Base-by-base conservation (phyloP, 2,329 filamentous ascomycete genomes). In the Paecilomyces variotii region DNA sequence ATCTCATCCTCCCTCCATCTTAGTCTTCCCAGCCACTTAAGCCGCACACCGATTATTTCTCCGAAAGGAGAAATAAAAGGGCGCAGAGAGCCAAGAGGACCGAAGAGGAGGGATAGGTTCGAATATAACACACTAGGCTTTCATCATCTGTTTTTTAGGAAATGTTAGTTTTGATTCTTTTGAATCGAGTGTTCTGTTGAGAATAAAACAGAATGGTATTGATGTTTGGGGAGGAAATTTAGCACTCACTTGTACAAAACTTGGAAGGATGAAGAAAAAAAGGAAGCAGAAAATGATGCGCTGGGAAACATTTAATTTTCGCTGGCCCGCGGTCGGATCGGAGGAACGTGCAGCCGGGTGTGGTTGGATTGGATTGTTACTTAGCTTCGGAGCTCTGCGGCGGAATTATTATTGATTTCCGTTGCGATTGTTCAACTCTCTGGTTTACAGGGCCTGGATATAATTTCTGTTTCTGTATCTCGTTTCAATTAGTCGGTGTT, bases 81-180 rank as follows among this genome's bases (percentile, higher is more conserved):
- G 39, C 39, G 39, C 39, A 87, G 88, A 97, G 92, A 93, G 90
- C 89, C 84, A 82, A 79, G 79, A 80, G 14, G 79, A 82, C 79
- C 80, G 82, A 79, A 82, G 79, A 77, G 75, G 79, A 82, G 78
- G 80, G 82, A 80, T 82, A 89, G 83, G 82, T 82, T 97, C 94
- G 96, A 90, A 86, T 86, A 80, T 77, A 86, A 87, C 94, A 97
- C 93, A 86, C 90, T 87, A 87, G 85, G 90, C 90, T 96, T 96
- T 99, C 94, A 97, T 99, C 93, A 97, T 95, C 91, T 97, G 71
- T 2, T 50, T 30, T 28, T 19, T 19, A 19, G 55, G 67, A 59
- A 55, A 54, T 55, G 55, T 61, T 65, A 62, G 65, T 60, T 24
- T 12, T 19, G 5, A 7, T 9, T 45, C 19, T 19, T 45, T 45